Percentiles rank a stretch among this genome's conserved stretches.
These are phyloP conservation scores for Chaetomium strumarium DNA, from an alignment of 2,329 filamentous ascomycete species.

Conservation along the genomic window DNA sequence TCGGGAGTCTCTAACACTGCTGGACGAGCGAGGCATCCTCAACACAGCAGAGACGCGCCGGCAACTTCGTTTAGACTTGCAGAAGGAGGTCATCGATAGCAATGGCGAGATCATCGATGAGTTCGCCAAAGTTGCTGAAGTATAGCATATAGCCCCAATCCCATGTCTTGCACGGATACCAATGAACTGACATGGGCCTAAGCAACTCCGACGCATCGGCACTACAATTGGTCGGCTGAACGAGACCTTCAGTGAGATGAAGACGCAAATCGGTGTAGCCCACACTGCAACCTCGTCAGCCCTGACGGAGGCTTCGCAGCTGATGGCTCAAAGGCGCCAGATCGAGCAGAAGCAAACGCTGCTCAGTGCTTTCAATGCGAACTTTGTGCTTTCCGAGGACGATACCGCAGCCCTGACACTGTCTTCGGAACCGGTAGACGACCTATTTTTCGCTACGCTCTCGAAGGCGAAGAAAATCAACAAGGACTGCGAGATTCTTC, in stretches of 20 bases:
- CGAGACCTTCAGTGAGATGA: constrained; percentile 73
- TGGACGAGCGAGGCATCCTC: constrained; percentile 64
- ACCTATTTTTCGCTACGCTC: constrained; percentile 74
- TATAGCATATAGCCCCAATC: constrained; percentile 34
- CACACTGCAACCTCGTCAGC: constrained; percentile 68
- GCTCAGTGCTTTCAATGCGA: constrained; percentile 67
- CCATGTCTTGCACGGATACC: background rate
- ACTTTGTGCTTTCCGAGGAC: constrained; percentile 80
- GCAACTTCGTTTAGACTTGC: constrained; percentile 72
- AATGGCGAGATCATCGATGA: constrained; percentile 85
- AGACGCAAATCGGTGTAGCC: constrained; percentile 67
- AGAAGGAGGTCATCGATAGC: constrained; percentile 87
- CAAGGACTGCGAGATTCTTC: constrained; percentile 78
- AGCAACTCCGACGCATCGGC: constrained; percentile 86
- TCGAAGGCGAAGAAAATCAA: constrained; percentile 79
- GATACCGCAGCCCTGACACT: constrained; percentile 72
- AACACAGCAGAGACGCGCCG: constrained; percentile 77
- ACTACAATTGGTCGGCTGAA: constrained; percentile 73
- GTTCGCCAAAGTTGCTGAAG: constrained; percentile 85
- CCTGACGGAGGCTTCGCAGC: constrained; percentile 66
- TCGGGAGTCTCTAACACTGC: constrained; percentile 69
- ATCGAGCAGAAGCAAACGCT: constrained; percentile 76
- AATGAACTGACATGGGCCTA: constrained; percentile 2
- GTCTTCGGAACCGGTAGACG: constrained; percentile 74
- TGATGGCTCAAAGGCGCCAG: constrained; percentile 67